Conservation (phyloP, 1,139 yeast genomes). For the Yamadazyma epiphylla region DNA sequence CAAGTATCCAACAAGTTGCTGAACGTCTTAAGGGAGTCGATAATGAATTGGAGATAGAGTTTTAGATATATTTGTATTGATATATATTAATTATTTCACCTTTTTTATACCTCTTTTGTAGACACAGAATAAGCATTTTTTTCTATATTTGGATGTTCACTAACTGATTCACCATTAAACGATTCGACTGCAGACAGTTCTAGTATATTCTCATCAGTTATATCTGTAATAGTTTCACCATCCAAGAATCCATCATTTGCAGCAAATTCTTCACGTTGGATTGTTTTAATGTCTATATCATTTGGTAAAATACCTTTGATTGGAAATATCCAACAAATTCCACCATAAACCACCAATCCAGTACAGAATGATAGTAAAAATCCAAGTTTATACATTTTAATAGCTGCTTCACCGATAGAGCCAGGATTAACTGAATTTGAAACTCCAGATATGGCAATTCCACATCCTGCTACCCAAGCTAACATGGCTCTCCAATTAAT, state of each 20-base stretch:
- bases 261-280: conserved; percentile 6
- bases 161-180: not conserved
- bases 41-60: too few species aligned
- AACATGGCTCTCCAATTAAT: conserved; percentile 11
- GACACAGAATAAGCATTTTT: too few species aligned
- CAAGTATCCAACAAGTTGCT: too few species aligned
- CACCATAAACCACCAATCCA: conserved; percentile 7
- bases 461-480: conserved; percentile 8
- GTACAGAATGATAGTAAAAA: conserved; percentile 8
- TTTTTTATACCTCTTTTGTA: not conserved
- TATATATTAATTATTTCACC: not conserved
- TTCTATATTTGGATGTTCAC: not conserved
- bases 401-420: conserved; percentile 8
- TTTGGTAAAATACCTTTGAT: conserved; percentile 5
- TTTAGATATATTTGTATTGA: too few species aligned
- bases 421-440: conserved; percentile 9
- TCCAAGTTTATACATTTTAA: conserved; percentile 8
- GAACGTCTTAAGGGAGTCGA: too few species aligned
- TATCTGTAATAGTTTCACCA: conserved; percentile 6
- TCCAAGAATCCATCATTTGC: conserved; percentile 7
- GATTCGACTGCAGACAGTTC: too few species aligned
- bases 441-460: conserved; percentile 9
- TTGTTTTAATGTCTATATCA: conserved; percentile 5
- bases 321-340: conserved; percentile 6
- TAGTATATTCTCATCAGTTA: conserved; percentile 1